A percentile compares a stretch with the other conserved stretches of the same genome.
Conservation (phyloP, 805 yeast genomes). For the Grigorovia transvaalensis region DNA sequence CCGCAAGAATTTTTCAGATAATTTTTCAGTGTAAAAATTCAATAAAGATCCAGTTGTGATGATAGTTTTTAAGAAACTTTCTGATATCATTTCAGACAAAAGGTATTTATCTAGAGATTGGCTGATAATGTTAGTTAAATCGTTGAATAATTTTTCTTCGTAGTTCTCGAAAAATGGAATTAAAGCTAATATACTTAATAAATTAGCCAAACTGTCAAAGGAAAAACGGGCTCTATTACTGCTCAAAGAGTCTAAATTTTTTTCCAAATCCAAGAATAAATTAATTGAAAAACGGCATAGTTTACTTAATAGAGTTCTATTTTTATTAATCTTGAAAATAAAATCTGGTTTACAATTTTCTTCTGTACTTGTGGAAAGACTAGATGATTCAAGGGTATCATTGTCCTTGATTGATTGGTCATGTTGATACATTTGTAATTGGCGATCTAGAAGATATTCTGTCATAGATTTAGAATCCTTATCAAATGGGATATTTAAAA, state of each 20-base stretch:
- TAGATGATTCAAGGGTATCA: not conserved
- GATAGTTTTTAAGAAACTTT: slow-evolving; percentile 27
- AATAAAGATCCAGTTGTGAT: slow-evolving; percentile 49
- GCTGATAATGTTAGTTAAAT: slow-evolving; percentile 38
- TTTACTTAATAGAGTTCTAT: slow-evolving; percentile 23
- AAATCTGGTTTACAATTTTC: slow-evolving; percentile 6
- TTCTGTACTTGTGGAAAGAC: slow-evolving; percentile 19
- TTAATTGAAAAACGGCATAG: slow-evolving; percentile 23
- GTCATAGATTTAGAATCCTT: slow-evolving; percentile 1
- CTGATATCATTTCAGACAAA: slow-evolving; percentile 15
- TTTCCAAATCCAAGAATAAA: slow-evolving; percentile 10
- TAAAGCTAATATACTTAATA: slow-evolving; percentile 25
- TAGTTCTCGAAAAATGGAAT: slow-evolving; percentile 32
- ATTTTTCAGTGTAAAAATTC: slow-evolving; percentile 30
- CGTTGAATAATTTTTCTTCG: slow-evolving; percentile 35
- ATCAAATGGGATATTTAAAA: slow-evolving; percentile 7
- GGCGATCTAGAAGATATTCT: slow-evolving; percentile 6
- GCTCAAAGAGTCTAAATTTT: slow-evolving; percentile 13
- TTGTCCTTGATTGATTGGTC: slow-evolving; percentile 1
- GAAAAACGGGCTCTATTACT: slow-evolving; percentile 12
- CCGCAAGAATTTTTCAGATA: slow-evolving; percentile 30
- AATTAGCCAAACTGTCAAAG: slow-evolving; percentile 31
- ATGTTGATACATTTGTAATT: slow-evolving; percentile 4
- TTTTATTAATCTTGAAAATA: slow-evolving; percentile 17
- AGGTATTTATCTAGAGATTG: slow-evolving; percentile 44